Conservation (phyloP, 2,329 filamentous ascomycete genomes). For the Trichoderma sp. region DNA sequence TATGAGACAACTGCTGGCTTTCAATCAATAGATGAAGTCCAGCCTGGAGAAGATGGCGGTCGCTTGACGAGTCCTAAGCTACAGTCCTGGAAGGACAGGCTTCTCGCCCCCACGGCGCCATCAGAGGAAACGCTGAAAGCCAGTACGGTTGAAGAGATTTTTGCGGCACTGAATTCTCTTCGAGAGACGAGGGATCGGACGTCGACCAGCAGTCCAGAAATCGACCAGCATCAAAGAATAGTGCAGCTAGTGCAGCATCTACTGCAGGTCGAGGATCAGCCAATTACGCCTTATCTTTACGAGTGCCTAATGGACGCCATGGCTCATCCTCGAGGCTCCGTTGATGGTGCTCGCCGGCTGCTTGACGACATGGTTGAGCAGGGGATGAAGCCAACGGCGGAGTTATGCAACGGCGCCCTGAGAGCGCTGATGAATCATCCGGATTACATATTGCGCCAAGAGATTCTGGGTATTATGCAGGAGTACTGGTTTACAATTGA, state of each 20-base stretch:
- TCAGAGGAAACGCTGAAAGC: slow-evolving; percentile 27
- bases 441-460: slow-evolving; percentile 73
- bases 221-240: slow-evolving; percentile 36
- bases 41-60: neutral
- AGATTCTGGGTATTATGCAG: slow-evolving; percentile 73
- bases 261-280: slow-evolving; percentile 55
- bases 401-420: slow-evolving; percentile 71
- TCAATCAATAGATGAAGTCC: neutral
- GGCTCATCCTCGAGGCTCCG: slow-evolving; percentile 66
- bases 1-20: slow-evolving; percentile 27
- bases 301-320: slow-evolving; percentile 75
- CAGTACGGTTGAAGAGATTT: slow-evolving; percentile 33
- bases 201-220: slow-evolving; percentile 28
- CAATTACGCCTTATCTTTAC: slow-evolving; percentile 64
- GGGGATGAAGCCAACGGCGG: slow-evolving; percentile 63
- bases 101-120: slow-evolving; percentile 29
- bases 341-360: slow-evolving; percentile 61
- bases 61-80: neutral
- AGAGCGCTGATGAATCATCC: slow-evolving; percentile 79
- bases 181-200: slow-evolving; percentile 30
- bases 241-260: slow-evolving; percentile 57
- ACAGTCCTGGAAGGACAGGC: slow-evolving; percentile 25
- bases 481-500: slow-evolving; percentile 60
- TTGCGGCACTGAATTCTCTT: slow-evolving; percentile 34
- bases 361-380: slow-evolving; percentile 70